phyloP scores from a whole-genome alignment of 73 alveolate species.

The Paramecium caudatum region DNA sequence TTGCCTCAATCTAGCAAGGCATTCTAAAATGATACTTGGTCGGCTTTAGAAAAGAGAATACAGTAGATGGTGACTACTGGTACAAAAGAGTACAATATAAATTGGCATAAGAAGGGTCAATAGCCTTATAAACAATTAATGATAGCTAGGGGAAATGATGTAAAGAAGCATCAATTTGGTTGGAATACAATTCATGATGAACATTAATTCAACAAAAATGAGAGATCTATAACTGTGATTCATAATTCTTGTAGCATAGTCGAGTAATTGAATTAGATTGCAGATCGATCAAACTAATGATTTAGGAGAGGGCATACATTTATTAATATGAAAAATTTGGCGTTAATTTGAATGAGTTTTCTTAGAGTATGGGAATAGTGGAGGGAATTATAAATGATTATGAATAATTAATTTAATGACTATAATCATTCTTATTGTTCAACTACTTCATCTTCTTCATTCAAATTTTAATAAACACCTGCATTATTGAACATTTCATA shows the following conservation, averaged over 20 bases:
- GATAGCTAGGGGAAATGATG: constrained; percentile 72
- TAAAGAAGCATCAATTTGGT: constrained; percentile 50
- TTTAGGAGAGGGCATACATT: constrained; percentile 65
- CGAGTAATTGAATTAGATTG: constrained; percentile 35
- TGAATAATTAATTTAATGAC: constrained; percentile 48
- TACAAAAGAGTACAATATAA: constrained; percentile 67
- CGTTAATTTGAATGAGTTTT: constrained; percentile 38
- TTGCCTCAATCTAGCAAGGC: constrained; percentile 58
- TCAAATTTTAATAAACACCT: background rate
- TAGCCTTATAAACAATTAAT: constrained; percentile 26
- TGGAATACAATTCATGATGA: constrained; percentile 66
- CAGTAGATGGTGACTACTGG: constrained; percentile 56
- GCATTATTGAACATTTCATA: background rate
- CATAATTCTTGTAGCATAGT: constrained; percentile 56
- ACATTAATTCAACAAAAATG: constrained; percentile 71
- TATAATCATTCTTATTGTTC: background rate
- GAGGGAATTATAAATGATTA: constrained; percentile 68
- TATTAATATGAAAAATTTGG: constrained; percentile 75
- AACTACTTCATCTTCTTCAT: background rate
- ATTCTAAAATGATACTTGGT: constrained; percentile 72
- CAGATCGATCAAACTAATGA: constrained; percentile 72
- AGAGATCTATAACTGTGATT: constrained; percentile 44
- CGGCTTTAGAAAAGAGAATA: constrained; percentile 71
- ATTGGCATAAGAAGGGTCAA: constrained; percentile 70
- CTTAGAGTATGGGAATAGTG: constrained; percentile 57